Evolutionary conservation across 2,329 filamentous ascomycete species (phyloP), one percentile per base, ranked within the genome.

Genomic region (Cladosporium sp.): DNA sequence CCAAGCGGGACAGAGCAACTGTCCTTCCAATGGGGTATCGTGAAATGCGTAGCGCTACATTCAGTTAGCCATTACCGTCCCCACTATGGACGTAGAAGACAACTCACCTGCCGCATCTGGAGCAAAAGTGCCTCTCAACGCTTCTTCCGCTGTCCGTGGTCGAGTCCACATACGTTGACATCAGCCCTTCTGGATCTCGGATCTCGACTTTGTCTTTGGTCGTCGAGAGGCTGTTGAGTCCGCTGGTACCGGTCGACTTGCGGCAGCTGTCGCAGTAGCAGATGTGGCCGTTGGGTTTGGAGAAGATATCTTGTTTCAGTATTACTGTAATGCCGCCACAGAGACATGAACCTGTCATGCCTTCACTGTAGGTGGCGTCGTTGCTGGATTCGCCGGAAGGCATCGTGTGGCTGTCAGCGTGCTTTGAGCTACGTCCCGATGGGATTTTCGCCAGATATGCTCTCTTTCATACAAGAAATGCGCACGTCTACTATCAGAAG

Each of bases 221-320:
- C 10, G 56, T 58, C 13, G 60, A 61, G 16, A 69, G 32, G 49
- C 63, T 63, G 51, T 64, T 68, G 16, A 65, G 25, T n/a, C 57
- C 53, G 1, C 65, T 58, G 11, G 74, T 74, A 56, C 80, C 78
- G 0, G 79, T 74, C 0, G 76, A 74, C 67, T 82, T 82, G 53
- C 79, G 78, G 70, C 81, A 83, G 64, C 82, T 83, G 23, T 70
- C 67, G 70, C 81, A 83, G 66, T 82, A 80, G 70, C 80, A 82
- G 5, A 81, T 69, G 65, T 79, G 77, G 1, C 80, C 80, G 57
- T 78, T 70, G n/a, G 76, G 74, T 32, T 70, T 70, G 3, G 73
- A 74, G 69, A 80, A 81, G 39, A 82, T 76, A 16, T 81, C 77
- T 13, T 82, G 79, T 58, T 76, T 77, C 69, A 85, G 80, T 16